Evolutionary conservation across 2,329 filamentous ascomycete genomes (phyloP), one percentile per base, ranked within the genome.

Genomic region (Xenoacremonium recifei): DNA sequence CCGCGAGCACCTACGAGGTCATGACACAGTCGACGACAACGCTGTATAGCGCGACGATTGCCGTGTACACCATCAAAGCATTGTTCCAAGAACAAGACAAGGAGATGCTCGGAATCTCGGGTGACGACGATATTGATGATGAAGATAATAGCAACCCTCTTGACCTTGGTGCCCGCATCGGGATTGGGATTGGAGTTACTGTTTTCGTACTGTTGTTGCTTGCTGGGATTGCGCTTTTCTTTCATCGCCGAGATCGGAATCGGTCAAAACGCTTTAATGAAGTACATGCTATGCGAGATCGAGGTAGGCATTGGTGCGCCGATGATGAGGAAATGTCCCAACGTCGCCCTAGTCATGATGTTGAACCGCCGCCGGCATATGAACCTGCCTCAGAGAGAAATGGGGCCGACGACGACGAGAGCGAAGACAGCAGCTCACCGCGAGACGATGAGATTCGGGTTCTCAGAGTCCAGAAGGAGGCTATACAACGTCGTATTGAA

Each of bases 71-170:
- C 5, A 63, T 68, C 23, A 58, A 60, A 15, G 66, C 65, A 4
- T 55, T 67, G n/a, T 69, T 67, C 43, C 59, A 59, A 32, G 61
- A 64, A n/a, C 50, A 50, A 6, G 65, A 70, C 42, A 65, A 63
- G 36, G 54, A 55, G 21, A 47, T 50, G 10, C 51, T 69, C 4
- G 63, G 64, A 9, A 44, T 67, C 1, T 57, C 61, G 4, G 61
- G 67, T 23, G 59, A 66, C 17, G 55, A 61, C 12, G 56, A 64
- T 4, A 59, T 62, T 16, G 51, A 59, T 3, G 41, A 41, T 4
- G 47, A 54, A 4, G 36, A 42, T 19, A 31, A 51, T 5, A 20
- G 36, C 10, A 36, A 50, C 4, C 35, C 46, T 3, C 31, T 67
- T n/a, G 57, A 64, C 9, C 33, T 62, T 15, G 51, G 57, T 9